A percentile compares a stretch with the other conserved stretches of the same genome.
phyloP scores from a whole-genome alignment of 2,329 filamentous ascomycete species.

The Teratosphaeria destructans region DNA sequence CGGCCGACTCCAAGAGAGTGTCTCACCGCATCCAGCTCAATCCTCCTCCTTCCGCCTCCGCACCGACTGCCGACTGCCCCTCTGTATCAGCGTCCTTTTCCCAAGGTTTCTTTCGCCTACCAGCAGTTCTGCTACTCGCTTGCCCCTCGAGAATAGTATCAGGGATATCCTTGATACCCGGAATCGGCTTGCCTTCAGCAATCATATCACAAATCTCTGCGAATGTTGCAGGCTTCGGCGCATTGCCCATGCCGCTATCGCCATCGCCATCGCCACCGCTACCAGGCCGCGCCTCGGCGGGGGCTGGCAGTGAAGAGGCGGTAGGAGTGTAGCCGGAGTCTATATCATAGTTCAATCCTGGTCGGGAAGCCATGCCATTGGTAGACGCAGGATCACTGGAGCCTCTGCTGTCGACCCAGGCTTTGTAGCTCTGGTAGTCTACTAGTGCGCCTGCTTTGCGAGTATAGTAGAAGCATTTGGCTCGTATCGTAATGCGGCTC shows the following conservation, averaged over 20 bases:
- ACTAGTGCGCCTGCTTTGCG: constrained; percentile 38
- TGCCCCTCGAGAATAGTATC: constrained; percentile 64
- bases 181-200: constrained; percentile 69
- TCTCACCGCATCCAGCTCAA: not conserved
- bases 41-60: not conserved
- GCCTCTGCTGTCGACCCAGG: constrained; percentile 41
- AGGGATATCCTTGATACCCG: constrained; percentile 79
- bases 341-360: not conserved
- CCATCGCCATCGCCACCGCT: constrained; percentile 3
- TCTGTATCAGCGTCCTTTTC: constrained; percentile 45
- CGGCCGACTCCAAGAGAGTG: not conserved
- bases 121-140: constrained; percentile 45
- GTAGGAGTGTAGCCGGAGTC: not conserved
- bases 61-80: not conserved
- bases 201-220: constrained; percentile 79
- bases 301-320: not conserved
- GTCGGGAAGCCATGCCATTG: not conserved
- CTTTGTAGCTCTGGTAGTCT: constrained; percentile 57
- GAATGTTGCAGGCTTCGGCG: constrained; percentile 72
- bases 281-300: not conserved
- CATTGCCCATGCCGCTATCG: constrained; percentile 31
- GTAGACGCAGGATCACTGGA: not conserved
- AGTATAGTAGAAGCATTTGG: constrained; percentile 60
- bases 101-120: constrained; percentile 64
- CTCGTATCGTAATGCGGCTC: constrained; percentile 51